Conservation (phyloP, 169 alveolate genomes). For the Plasmodium relictum region DNA sequence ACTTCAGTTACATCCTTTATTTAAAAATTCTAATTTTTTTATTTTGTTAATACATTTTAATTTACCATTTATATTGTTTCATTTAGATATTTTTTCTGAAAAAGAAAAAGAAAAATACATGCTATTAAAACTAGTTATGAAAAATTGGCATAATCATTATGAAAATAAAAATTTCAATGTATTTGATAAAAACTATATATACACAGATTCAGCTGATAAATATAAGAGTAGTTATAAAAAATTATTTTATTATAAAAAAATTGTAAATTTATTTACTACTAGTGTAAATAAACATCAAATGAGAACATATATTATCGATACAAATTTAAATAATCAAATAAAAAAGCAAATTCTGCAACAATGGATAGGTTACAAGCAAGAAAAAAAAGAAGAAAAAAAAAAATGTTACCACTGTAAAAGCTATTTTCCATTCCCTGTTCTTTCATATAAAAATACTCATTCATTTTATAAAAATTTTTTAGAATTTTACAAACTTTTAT, state of each 20-base stretch:
- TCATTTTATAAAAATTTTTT: slow-evolving; percentile 39
- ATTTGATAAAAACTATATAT: background rate
- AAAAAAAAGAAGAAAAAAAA: slow-evolving; percentile 4
- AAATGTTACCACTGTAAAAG: slow-evolving; percentile 25
- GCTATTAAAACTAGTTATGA: slow-evolving; percentile 1
- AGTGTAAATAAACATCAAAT: slow-evolving; percentile 30
- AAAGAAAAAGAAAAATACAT: slow-evolving; percentile 49
- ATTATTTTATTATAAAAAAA: slow-evolving; percentile 8
- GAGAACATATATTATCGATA: slow-evolving; percentile 29
- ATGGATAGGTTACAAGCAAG: slow-evolving; percentile 23
- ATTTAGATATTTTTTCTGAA: slow-evolving; percentile 35
- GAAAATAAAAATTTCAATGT: background rate
- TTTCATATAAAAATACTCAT: slow-evolving; percentile 40
- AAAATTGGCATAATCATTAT: background rate
- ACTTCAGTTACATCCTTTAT: slow-evolving; percentile 47
- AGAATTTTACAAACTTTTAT: slow-evolving; percentile 30
- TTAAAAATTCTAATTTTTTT: slow-evolving; percentile 46
- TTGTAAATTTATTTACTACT: slow-evolving; percentile 26
- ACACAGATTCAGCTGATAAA: background rate
- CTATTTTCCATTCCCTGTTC: slow-evolving; percentile 46
- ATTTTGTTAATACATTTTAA: slow-evolving; percentile 52
- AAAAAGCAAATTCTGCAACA: slow-evolving; percentile 34
- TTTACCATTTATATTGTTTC: slow-evolving; percentile 65
- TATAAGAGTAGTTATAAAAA: background rate
- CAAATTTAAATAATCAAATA: slow-evolving; percentile 12